Base-by-base conservation (phyloP, 73 alveolate genomes). In the Tetrahymena borealis region DNA sequence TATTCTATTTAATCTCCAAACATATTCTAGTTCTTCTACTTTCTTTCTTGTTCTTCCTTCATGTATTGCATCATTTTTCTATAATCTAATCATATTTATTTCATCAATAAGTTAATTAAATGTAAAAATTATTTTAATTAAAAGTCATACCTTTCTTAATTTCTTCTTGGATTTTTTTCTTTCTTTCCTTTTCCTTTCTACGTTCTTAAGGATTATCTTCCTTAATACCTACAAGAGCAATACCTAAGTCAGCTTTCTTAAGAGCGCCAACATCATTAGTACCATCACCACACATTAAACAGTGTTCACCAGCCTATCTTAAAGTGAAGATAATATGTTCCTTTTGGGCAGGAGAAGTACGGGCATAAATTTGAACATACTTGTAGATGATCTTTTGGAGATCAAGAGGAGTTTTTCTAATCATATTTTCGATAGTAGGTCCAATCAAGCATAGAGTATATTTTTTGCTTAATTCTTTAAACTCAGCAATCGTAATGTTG, bases 281-380 rank as follows among this genome's bases (percentile, higher is more conserved):
- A 5, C 99, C 99, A 97, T 98, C 99, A 28, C 99, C 99, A 93
- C 99, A 98, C 99, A 98, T 98, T 79, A 98, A 94, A 18, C 99
- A 97, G 90, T 95, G 94, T 85, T 95, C 93, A 12, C 99, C 99
- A 60, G 96, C 91, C 91, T 97, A 96, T 42, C 97, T 98, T 39
- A 98, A 95, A 39, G 94, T 94, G 39, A 96, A 95, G 40, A 98
- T 96, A 32, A 98, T 98, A 90, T 93, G 94, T 93, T 98, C 99
- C 94, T 98, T 98, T 79, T 98, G 96, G 39, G 96, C 94, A 10
- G 99, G 99, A 37, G 99, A 95, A 39, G 98, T 98, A 77, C 99
- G 90, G 35, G 99, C 98, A 96, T 97, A 98, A 41, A 98, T 94
- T 93, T 94, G 94, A 40, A 96, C 97, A 78, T 95, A 78, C 94